These are phyloP conservation scores for Perilla frutescens DNA, from an alignment of 257 asterid genomes.

Conservation along the genomic window DNA sequence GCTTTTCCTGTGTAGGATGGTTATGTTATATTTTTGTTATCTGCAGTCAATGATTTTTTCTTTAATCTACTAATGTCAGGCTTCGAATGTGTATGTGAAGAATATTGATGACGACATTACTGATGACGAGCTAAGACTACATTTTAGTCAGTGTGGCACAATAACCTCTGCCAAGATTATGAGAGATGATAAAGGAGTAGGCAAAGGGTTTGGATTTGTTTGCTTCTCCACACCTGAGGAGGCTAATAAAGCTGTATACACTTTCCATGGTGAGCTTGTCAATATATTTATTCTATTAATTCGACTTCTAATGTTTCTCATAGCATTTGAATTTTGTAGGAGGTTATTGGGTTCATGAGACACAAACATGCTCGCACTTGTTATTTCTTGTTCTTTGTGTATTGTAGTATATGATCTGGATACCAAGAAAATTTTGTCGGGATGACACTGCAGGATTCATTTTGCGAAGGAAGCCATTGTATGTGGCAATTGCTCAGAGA, in stretches of 20 bases:
- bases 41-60: slow-evolving; percentile 16
- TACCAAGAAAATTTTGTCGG: background rate
- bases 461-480: slow-evolving; percentile 75
- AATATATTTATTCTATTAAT: background rate
- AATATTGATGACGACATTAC: slow-evolving; percentile 72
- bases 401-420: too few relatives aligned
- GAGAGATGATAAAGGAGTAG: slow-evolving; percentile 80
- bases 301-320: slow-evolving; percentile 1
- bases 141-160: slow-evolving; percentile 72
- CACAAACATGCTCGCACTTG: background rate
- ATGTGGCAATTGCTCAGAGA: slow-evolving; percentile 83
- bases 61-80: slow-evolving; percentile 49
- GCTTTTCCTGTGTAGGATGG: slow-evolving; percentile 22
- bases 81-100: slow-evolving; percentile 82
- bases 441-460: slow-evolving; percentile 52
- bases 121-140: slow-evolving; percentile 69
- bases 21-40: background rate
- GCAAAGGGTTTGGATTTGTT: slow-evolving; percentile 91
- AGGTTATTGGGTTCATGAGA: slow-evolving; percentile 22
- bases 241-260: slow-evolving; percentile 68
- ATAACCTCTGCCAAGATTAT: slow-evolving; percentile 80
- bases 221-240: slow-evolving; percentile 85
- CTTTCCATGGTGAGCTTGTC: slow-evolving; percentile 54
- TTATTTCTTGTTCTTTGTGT: slow-evolving; percentile 17
- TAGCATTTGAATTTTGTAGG: background rate